Base-by-base conservation (phyloP, 331 rosid species). In the Cydonia oblonga region DNA sequence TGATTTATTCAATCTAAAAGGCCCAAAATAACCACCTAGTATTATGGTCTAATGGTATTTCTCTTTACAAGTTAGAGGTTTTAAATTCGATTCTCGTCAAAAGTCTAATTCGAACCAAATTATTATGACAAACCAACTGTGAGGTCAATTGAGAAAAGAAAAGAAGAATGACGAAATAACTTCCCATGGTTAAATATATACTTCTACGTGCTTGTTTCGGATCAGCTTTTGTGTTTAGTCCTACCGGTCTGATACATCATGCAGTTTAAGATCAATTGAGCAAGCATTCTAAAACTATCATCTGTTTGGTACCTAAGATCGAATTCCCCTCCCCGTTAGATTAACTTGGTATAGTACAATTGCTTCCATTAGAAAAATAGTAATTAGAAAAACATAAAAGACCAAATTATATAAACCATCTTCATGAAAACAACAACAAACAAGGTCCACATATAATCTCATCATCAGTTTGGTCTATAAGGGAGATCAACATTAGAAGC, bases 401-500 rank as follows among this genome's bases (percentile, higher is more conserved):
- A 13, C 20, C 24, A 49, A 40, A 6, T 13, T 10, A 56, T 66
- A 66, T 20, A 26, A 40, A 5, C 33, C 57, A 33, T 67, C 58
- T 44, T 44, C 62, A 49, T 52, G 49, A 60, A 32, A 64, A 14
- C 40, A 33, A 38, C 61, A 66, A 28, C 28, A 30, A 69, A 23
- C n/a, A 56, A n/a, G 56, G 32, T 15, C 57, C 59, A 29, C 69
- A 63, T 9, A 38, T 23, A 69, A 65, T 25, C 26, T 28, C 58
- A 54, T 65, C 79, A 46, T 32, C 32, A 69, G 60, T 66, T 66
- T 29, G 23, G 70, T 29, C 1, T n/a, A 28, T 2, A 52, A 35
- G 67, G 66, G 64, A 64, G 65, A 57, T 23, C 44, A 58, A 65
- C 83, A 46, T 52, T 24, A 35, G 10, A 40, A 19, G 42, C 44